These are phyloP conservation scores for Sisymbrium irio DNA, from an alignment of 345 rosid genomes.

Conservation along the genomic window DNA sequence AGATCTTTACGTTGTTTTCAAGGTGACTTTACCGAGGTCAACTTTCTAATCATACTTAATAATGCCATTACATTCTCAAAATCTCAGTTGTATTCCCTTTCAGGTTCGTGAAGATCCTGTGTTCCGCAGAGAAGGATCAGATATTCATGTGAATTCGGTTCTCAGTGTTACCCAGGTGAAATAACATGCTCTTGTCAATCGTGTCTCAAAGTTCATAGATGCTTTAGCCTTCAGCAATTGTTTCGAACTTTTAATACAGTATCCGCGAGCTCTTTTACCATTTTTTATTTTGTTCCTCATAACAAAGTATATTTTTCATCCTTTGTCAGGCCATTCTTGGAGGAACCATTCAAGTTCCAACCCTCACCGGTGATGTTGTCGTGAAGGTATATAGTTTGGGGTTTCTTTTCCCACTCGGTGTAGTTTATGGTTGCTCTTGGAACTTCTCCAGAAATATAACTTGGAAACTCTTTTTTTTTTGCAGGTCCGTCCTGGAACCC, in stretches of 20 bases:
- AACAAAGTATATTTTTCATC: constrained; percentile 12
- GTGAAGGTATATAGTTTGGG: constrained; percentile 56
- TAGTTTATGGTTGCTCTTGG: not conserved
- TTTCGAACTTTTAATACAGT: not conserved
- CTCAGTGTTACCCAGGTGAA: constrained; percentile 79
- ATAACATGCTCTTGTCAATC: constrained; percentile 2
- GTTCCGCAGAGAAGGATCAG: constrained; percentile 90
- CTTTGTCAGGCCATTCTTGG: constrained; percentile 87
- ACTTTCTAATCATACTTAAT: not conserved
- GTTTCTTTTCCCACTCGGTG: not conserved
- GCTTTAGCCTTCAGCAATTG: not conserved
- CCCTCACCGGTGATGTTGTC: constrained; percentile 96
- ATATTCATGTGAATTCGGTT: constrained; percentile 85
- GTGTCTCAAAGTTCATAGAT: not conserved
- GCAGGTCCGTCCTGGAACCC: constrained; percentile 95
- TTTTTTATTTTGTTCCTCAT: not conserved
- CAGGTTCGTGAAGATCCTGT: constrained; percentile 95
- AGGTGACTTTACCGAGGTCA: constrained; percentile 44
- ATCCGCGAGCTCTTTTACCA: not conserved
- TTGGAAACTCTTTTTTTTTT: constrained; percentile 14
- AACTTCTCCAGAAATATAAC: constrained; percentile 5
- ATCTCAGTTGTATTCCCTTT: not conserved
- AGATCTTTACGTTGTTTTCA: constrained; percentile 77
- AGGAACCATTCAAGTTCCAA: constrained; percentile 96
- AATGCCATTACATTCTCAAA: constrained; percentile 3